Percentiles rank a stretch among this genome's conserved stretches.
These are phyloP conservation scores for Melaleuca alternifolia DNA, from an alignment of 345 rosid genomes.

Conservation along the genomic window DNA sequence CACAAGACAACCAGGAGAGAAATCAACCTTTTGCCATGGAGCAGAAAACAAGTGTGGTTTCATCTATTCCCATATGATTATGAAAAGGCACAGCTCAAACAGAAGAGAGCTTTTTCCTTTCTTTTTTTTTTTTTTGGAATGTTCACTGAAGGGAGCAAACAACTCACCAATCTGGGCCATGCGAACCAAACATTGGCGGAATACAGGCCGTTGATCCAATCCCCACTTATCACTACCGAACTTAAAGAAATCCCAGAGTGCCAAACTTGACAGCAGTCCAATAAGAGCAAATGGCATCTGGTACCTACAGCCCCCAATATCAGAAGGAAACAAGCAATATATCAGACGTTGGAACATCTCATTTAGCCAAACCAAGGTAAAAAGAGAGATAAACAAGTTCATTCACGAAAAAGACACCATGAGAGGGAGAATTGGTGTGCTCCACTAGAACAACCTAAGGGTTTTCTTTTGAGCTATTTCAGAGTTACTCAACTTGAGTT, in stretches of 20 bases:
- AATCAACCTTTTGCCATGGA: not conserved
- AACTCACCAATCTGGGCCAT: conserved; percentile 68
- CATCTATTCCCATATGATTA: not conserved
- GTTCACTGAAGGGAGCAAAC: not conserved
- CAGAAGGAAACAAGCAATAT: no score
- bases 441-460: not conserved
- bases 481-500: no score
- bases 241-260: conserved; percentile 79
- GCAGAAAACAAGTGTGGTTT: not conserved
- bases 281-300: conserved; percentile 89
- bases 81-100: not conserved
- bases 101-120: not conserved
- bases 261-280: conserved; percentile 75
- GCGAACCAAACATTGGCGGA: conserved; percentile 42
- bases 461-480: no score
- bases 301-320: conserved; percentile 39
- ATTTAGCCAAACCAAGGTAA: not conserved
- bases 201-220: conserved; percentile 46
- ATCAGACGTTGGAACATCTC: not conserved
- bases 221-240: conserved; percentile 58
- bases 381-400: not conserved
- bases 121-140: not conserved
- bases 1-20: not conserved
- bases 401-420: not conserved
- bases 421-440: not conserved